phyloP scores from a whole-genome alignment of 768 basidiomycete genomes.

The Suillus fuscotomentosus region DNA sequence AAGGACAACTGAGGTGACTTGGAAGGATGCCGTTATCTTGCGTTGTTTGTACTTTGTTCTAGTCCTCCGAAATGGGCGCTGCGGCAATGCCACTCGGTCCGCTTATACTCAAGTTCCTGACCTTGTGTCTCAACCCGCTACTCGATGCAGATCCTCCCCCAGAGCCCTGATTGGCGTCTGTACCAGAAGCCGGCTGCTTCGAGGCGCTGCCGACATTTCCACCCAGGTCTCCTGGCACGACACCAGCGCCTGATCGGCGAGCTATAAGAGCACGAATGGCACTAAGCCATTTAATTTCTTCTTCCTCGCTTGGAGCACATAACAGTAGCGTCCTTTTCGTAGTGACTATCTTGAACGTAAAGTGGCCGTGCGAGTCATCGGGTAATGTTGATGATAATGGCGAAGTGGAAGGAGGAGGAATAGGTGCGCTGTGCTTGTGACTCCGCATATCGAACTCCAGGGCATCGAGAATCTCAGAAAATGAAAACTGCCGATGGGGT shows the following conservation, averaged over 20 bases:
- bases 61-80: constrained; percentile 23
- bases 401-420: constrained; percentile 30
- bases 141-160: constrained; percentile 20
- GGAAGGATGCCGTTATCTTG: constrained; percentile 21
- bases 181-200: constrained; percentile 13
- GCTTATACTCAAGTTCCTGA: constrained; percentile 46
- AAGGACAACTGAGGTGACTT: constrained; percentile 4
- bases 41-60: constrained; percentile 1
- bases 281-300: constrained; percentile 98
- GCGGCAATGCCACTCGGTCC: constrained; percentile 24
- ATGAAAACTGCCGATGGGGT: constrained; percentile 82
- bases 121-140: constrained; percentile 44
- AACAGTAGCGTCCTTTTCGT: constrained; percentile 87
- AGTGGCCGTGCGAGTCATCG: constrained; percentile 41
- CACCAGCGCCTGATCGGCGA: constrained; percentile 54
- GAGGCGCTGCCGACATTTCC: constrained; percentile 21
- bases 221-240: constrained; percentile 44
- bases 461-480: constrained; percentile 86
- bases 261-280: constrained; percentile 91
- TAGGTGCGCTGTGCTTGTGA: constrained; percentile 41
- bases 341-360: constrained; percentile 95
- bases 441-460: constrained; percentile 77
- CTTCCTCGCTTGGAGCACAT: constrained; percentile 95
- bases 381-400: constrained; percentile 34
- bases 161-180: constrained; percentile 19